Conservation (phyloP, 805 yeast genomes). For the Lachancea meyersii region DNA sequence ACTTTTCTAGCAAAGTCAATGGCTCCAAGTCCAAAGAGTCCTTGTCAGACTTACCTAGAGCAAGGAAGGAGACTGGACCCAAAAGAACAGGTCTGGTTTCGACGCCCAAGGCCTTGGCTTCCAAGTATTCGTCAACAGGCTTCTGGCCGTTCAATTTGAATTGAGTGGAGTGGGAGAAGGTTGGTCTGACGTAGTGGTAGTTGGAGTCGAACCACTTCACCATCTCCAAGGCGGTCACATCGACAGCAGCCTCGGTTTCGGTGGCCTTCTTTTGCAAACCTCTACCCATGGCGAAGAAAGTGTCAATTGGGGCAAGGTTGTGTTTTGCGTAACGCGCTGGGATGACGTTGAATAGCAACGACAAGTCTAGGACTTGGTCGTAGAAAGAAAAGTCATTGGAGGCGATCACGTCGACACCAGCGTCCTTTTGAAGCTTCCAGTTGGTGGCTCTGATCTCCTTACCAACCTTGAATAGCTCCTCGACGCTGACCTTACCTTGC, state of each 20-base stretch:
- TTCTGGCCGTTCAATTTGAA: slow-evolving; percentile 94
- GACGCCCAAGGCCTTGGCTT: slow-evolving; percentile 94
- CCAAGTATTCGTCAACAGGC: slow-evolving; percentile 96
- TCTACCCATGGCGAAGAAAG: slow-evolving; percentile 98
- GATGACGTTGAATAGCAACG: slow-evolving; percentile 87
- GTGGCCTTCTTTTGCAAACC: slow-evolving; percentile 97
- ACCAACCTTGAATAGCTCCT: slow-evolving; percentile 85
- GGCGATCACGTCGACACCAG: slow-evolving; percentile 95
- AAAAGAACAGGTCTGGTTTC: slow-evolving; percentile 96
- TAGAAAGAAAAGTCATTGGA: slow-evolving; percentile 97
- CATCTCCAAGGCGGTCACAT: slow-evolving; percentile 98
- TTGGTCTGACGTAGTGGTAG: slow-evolving; percentile 99
- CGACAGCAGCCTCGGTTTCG: slow-evolving; percentile 80
- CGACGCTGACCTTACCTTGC: slow-evolving; percentile 86
- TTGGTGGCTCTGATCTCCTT: slow-evolving; percentile 90
- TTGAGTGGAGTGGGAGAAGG: slow-evolving; percentile 89
- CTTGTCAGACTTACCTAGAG: slow-evolving; percentile 97
- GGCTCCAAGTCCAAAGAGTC: slow-evolving; percentile 95
- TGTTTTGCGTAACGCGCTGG: slow-evolving; percentile 96
- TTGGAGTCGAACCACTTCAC: slow-evolving; percentile 99
- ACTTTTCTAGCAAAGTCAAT: slow-evolving; percentile 78
- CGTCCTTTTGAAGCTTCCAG: slow-evolving; percentile 96
- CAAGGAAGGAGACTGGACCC: slow-evolving; percentile 94
- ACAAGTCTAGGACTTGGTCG: slow-evolving; percentile 93
- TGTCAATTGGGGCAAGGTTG: slow-evolving; percentile 83